Evolutionary conservation across 2,329 filamentous ascomycete genomes (phyloP), one percentile per base, ranked within the genome.

Genomic region (Huntiella abstrusa): DNA sequence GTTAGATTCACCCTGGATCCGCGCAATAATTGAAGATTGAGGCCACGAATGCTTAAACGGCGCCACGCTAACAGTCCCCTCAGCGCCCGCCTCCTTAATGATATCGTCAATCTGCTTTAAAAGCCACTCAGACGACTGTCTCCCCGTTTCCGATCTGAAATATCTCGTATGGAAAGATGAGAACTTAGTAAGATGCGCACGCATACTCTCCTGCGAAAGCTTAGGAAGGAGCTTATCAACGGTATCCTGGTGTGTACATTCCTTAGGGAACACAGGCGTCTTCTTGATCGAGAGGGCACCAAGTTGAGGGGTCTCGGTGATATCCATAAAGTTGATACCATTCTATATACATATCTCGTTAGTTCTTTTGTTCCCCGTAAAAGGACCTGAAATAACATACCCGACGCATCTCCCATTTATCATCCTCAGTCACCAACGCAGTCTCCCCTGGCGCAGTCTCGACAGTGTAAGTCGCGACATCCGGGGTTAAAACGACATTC

Each of bases 251-350:
- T 81, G 70, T 41, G 63, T 60, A 45, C 78, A 72, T 56, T 80
- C 74, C 41, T 70, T 64, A 1, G 85, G 86, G 58, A 80, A 92
- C 52, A 78, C 67, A 51, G 71, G 55, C 22, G 55, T 47, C 22
- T 28, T 28, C 22, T 28, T 28, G 8, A 28, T 28, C 3, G 53
- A 53, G 17, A 53, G 53, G 17, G 60, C 52, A 12, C 51, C 51
- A 51, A 82, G 70, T 43, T 81, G 71, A 44, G 69, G 66, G 47
- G 77, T 74, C 37, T 84, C 72, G 51, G 91, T 95, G 57, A 96
- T 87, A 64, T 96, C 88, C 71, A 96, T 92, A 69, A 96, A 96
- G 56, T 79, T 82, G 54, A 79, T 70, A 56, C 86, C 86, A 58
- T 83, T 71, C 84, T 92, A 28, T 15, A 32, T 8, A 17, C 6